Percentiles rank a stretch among this genome's conserved stretches.
Conservation (phyloP, 2,329 filamentous ascomycete genomes). For the Davidsoniella eucalypti region DNA sequence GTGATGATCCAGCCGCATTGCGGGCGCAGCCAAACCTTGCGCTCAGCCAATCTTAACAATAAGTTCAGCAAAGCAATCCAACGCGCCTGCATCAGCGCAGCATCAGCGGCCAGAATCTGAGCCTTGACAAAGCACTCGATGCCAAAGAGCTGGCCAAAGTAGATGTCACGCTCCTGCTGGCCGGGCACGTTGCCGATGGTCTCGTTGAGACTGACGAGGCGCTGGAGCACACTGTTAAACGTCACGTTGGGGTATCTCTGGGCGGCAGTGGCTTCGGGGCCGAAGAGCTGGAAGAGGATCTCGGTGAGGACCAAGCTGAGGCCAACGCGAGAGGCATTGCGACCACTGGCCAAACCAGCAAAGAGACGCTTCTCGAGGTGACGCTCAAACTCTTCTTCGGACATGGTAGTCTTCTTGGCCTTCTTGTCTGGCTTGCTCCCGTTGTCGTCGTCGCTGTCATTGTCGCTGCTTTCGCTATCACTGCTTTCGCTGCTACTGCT, state of each 20-base stretch:
- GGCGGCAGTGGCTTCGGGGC: conserved; percentile 26
- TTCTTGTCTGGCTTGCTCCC: conserved; percentile 16
- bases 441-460: not conserved
- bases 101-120: conserved; percentile 46
- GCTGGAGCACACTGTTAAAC: conserved; percentile 37
- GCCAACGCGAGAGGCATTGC: conserved; percentile 74
- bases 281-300: conserved; percentile 54
- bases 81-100: conserved; percentile 23
- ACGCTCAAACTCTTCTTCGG: conserved; percentile 36
- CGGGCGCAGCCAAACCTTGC: conserved; percentile 77
- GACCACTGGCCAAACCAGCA: conserved; percentile 73
- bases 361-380: conserved; percentile 57
- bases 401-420: conserved; percentile 20
- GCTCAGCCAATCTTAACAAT: conserved; percentile 56
- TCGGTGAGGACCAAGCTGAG: conserved; percentile 84
- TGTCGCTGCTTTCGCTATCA: not conserved
- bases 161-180: conserved; percentile 73
- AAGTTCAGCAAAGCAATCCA: conserved; percentile 57
- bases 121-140: conserved; percentile 75
- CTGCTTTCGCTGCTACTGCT: too few species aligned
- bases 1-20: conserved; percentile 75
- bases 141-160: conserved; percentile 75
- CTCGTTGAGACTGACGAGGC: conserved; percentile 39
- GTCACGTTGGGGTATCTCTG: conserved; percentile 35
- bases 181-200: conserved; percentile 35